Percentiles rank a stretch among this genome's conserved stretches.
These are phyloP conservation scores for Boletellus emodensis DNA, from an alignment of 768 basidiomycete genomes.

Conservation along the genomic window DNA sequence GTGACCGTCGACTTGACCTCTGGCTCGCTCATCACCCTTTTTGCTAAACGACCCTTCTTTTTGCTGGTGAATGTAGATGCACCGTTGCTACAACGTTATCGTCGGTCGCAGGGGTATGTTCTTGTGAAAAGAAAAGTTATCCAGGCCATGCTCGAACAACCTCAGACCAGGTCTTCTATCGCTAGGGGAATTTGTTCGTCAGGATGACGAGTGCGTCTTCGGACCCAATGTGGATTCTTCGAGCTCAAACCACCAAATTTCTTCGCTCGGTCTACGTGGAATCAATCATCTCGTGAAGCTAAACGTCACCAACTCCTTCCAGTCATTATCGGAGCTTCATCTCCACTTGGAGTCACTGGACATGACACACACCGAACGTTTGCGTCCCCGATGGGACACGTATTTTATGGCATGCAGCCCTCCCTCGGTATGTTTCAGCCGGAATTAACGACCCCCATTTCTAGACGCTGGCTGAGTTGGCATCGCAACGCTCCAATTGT, in stretches of 20 bases:
- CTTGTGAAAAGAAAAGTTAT: neutral
- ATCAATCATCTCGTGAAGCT: constrained; percentile 51
- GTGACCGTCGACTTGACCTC: constrained; percentile 74
- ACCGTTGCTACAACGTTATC: constrained; percentile 66
- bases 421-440: neutral
- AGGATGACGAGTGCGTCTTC: constrained; percentile 68
- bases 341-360: constrained; percentile 64
- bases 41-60: constrained; percentile 87
- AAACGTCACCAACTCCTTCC: constrained; percentile 63
- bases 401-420: constrained; percentile 83
- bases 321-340: constrained; percentile 49
- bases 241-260: constrained; percentile 15
- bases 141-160: constrained; percentile 7
- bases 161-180: constrained; percentile 29
- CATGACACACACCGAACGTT: constrained; percentile 64
- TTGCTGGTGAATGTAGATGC: constrained; percentile 82
- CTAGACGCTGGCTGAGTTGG: constrained; percentile 85
- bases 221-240: constrained; percentile 34
- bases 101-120: constrained; percentile 51
- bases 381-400: constrained; percentile 90
- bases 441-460: constrained; percentile 6
- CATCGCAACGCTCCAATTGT: constrained; percentile 87
- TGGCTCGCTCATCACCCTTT: constrained; percentile 55
- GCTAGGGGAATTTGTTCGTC: constrained; percentile 69
- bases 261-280: constrained; percentile 15